Evolutionary conservation across 345 rosid genomes (phyloP).

Genomic region (Adansonia digitata): DNA sequence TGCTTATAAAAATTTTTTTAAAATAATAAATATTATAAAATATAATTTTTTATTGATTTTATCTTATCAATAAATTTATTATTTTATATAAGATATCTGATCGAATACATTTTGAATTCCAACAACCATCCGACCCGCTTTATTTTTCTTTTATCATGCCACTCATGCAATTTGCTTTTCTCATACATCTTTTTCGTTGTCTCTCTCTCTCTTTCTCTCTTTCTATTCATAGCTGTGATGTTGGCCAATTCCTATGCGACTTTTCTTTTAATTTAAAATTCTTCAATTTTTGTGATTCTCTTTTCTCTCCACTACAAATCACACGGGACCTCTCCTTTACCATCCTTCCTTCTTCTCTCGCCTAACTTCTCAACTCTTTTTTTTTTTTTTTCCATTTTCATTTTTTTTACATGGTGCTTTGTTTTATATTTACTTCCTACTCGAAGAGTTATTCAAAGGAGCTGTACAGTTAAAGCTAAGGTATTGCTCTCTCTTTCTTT

Average conservation of each 20-base stretch:
- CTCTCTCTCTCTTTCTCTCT: too few species aligned
- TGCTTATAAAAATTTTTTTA: too few species aligned
- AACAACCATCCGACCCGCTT: too few species aligned
- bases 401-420: not conserved
- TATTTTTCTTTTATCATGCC: too few species aligned
- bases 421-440: not conserved
- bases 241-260: not conserved
- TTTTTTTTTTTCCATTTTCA: not conserved
- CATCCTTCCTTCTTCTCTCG: not conserved
- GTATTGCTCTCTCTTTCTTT: not conserved
- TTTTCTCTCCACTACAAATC: slow-evolving; percentile 19
- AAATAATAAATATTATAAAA: too few species aligned
- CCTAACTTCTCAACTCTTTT: not conserved
- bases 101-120: too few species aligned
- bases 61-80: too few species aligned
- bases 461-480: slow-evolving; percentile 28
- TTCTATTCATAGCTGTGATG: too few species aligned
- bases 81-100: too few species aligned
- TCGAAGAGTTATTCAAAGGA: not conserved
- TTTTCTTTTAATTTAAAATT: slow-evolving; percentile 6
- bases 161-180: too few species aligned
- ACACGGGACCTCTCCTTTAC: not conserved
- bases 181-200: too few species aligned
- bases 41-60: too few species aligned
- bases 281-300: slow-evolving; percentile 19